Evolutionary conservation across 208 protist species (phyloP).

Genomic region (Herpetomonas tarakana): DNA sequence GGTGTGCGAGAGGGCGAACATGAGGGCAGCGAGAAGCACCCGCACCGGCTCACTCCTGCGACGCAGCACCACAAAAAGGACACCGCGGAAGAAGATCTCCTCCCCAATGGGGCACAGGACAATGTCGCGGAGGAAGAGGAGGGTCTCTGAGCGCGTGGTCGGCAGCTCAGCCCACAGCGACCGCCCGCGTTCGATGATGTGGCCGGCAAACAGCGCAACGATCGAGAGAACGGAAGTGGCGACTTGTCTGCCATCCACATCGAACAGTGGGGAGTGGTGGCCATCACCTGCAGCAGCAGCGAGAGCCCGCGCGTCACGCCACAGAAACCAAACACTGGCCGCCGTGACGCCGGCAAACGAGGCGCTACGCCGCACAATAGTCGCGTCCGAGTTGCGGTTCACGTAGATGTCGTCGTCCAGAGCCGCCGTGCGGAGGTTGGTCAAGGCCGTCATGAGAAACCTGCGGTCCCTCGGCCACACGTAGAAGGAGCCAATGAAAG

Average conservation of each 20-base stretch:
- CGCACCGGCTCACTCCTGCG: conserved; percentile 13
- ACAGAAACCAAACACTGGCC: not conserved
- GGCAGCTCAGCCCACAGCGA: not conserved
- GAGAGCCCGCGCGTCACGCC: not conserved
- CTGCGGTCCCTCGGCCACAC: conserved; percentile 43
- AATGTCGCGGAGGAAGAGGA: conserved; percentile 34
- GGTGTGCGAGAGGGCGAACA: conserved; percentile 66
- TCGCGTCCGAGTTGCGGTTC: conserved; percentile 33
- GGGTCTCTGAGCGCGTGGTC: not conserved
- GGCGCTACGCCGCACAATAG: conserved; percentile 31
- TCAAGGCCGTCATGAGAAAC: conserved; percentile 21
- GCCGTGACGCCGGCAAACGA: conserved; percentile 2
- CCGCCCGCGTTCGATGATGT: conserved; percentile 20
- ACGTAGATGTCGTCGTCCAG: conserved; percentile 23
- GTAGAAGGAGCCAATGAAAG: conserved; percentile 66
- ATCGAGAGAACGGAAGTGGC: conserved; percentile 21
- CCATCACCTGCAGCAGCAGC: not conserved
- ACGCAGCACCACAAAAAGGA: conserved; percentile 48
- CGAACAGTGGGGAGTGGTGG: not conserved
- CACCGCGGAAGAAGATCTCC: conserved; percentile 72
- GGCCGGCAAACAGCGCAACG: conserved; percentile 39
- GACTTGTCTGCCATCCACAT: no score
- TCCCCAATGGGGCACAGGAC: conserved; percentile 66
- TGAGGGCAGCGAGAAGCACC: conserved; percentile 34
- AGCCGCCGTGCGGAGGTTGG: conserved; percentile 32